A percentile compares a stretch with the other conserved stretches of the same genome.
Conservation (phyloP, 2,329 filamentous ascomycete genomes). For the Colletotrichum brevisporum region DNA sequence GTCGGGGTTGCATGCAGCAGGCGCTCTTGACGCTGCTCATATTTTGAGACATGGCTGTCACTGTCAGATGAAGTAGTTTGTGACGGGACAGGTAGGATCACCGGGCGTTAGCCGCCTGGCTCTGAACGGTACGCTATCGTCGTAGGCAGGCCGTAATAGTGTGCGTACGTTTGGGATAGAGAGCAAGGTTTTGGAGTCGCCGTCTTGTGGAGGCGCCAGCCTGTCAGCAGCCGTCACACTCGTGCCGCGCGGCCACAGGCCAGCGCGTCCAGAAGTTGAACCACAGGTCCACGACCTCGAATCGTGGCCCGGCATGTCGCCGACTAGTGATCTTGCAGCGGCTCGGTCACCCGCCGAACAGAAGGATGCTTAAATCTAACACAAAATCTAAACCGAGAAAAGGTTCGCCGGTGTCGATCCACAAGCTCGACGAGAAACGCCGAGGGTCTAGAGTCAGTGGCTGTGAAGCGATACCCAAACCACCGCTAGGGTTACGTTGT, state of each 20-base stretch:
- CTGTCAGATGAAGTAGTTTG: no score
- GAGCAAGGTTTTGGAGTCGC: neutral
- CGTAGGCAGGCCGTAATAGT: no score
- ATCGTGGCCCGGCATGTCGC: slow-evolving; percentile 5
- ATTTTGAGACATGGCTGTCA: neutral
- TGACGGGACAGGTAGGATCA: no score
- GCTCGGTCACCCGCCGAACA: slow-evolving; percentile 14
- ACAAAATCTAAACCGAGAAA: slow-evolving; percentile 28
- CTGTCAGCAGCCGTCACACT: slow-evolving; percentile 15
- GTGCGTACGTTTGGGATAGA: no score
- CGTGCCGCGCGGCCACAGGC: slow-evolving; percentile 32
- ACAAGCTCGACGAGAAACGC: slow-evolving; percentile 9
- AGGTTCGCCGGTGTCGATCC: slow-evolving; percentile 27
- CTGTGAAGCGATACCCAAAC: slow-evolving; percentile 22
- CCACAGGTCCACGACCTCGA: neutral
- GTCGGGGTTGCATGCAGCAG: slow-evolving; percentile 12
- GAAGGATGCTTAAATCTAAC: slow-evolving; percentile 33
- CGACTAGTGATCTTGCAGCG: slow-evolving; percentile 8
- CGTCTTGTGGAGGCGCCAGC: slow-evolving; percentile 5
- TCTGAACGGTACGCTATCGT: no score
- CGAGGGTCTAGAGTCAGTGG: slow-evolving; percentile 15
- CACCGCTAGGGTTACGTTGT: slow-evolving; percentile 30
- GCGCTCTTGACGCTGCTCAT: neutral
- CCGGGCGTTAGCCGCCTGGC: no score
- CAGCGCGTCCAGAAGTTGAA: slow-evolving; percentile 29